Conservation (phyloP, 768 basidiomycete genomes). For the Collybiopsis luxurians region DNA sequence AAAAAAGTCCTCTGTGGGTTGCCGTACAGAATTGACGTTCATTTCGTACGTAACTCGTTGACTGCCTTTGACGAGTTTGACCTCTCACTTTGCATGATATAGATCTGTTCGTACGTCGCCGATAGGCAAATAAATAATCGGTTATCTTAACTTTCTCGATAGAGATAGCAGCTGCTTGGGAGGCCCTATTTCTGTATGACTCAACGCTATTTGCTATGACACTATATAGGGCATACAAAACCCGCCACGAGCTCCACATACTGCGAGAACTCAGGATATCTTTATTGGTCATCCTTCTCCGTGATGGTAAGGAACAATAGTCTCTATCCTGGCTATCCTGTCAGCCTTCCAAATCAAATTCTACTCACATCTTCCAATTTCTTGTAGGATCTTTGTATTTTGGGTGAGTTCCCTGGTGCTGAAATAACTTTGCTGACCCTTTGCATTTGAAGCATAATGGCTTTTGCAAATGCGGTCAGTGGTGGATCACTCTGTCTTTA, state of each 20-base stretch:
- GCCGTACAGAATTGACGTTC: not conserved
- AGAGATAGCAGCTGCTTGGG: slow-evolving; percentile 11
- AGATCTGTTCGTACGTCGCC: slow-evolving; percentile 4
- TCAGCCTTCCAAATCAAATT: not conserved
- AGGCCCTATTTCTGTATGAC: slow-evolving; percentile 7
- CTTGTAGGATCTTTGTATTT: slow-evolving; percentile 7
- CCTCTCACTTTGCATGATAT: not conserved
- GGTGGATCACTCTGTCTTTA: too few species aligned
- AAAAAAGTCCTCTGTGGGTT: not conserved
- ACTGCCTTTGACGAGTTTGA: too few species aligned
- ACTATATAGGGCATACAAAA: slow-evolving; percentile 3
- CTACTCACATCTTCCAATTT: too few species aligned
- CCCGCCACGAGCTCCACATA: slow-evolving; percentile 1
- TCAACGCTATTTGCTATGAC: slow-evolving; percentile 9
- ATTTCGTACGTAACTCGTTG: not conserved
- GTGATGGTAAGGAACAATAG: slow-evolving; percentile 9
- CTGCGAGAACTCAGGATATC: too few species aligned
- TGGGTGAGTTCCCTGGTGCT: slow-evolving; percentile 2
- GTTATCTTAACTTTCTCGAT: not conserved
- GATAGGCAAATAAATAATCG: not conserved
- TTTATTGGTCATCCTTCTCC: slow-evolving; percentile 2
- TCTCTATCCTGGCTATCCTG: too few species aligned
- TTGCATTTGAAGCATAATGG: not conserved
- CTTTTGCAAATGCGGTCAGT: slow-evolving; percentile 2
- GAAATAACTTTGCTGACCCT: too few species aligned